phyloP scores from a whole-genome alignment of 2,329 filamentous ascomycete species.

The Aspergillus cejpii region DNA sequence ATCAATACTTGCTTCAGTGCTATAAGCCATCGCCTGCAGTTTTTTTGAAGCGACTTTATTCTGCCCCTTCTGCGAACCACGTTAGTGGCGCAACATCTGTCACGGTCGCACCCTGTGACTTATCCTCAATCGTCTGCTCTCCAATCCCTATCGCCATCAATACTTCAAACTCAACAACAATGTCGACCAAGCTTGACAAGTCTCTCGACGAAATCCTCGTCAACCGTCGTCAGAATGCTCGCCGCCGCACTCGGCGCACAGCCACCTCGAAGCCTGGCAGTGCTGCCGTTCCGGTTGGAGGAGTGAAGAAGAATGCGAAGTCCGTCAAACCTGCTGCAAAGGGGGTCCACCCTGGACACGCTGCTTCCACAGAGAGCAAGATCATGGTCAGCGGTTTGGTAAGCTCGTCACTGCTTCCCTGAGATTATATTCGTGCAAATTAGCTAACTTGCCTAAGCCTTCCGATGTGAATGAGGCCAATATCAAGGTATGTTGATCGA shows the following conservation, averaged over 20 bases:
- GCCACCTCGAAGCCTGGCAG: conserved; percentile 32
- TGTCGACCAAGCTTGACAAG: conserved; percentile 94
- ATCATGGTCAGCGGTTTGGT: conserved; percentile 98
- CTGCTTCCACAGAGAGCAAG: conserved; percentile 71
- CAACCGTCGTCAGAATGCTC: conserved; percentile 55
- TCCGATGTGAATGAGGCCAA: conserved; percentile 92
- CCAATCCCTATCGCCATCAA: conserved; percentile 4
- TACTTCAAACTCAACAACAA: conserved; percentile 40
- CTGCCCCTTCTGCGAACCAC: conserved; percentile 7
- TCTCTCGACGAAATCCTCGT: conserved; percentile 96
- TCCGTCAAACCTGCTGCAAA: conserved; percentile 39
- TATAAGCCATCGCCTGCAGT: conserved; percentile 1
- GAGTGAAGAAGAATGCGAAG: conserved; percentile 71
- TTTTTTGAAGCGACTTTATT: conserved; percentile 6
- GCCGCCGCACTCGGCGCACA: conserved; percentile 43
- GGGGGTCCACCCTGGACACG: conserved; percentile 58
- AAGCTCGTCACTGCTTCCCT: conserved; percentile 47
- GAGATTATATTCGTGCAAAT: neutral
- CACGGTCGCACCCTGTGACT: conserved; percentile 10
- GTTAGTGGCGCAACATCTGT: conserved; percentile 8
- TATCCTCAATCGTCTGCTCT: conserved; percentile 4
- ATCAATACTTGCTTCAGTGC: neutral
- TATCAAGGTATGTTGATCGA: conserved; percentile 99
- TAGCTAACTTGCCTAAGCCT: conserved; percentile 56
- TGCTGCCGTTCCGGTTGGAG: conserved; percentile 67